Base-by-base conservation (phyloP, 352 stramenopile species). In the Hyaloperonospora arabidopsidis region DNA sequence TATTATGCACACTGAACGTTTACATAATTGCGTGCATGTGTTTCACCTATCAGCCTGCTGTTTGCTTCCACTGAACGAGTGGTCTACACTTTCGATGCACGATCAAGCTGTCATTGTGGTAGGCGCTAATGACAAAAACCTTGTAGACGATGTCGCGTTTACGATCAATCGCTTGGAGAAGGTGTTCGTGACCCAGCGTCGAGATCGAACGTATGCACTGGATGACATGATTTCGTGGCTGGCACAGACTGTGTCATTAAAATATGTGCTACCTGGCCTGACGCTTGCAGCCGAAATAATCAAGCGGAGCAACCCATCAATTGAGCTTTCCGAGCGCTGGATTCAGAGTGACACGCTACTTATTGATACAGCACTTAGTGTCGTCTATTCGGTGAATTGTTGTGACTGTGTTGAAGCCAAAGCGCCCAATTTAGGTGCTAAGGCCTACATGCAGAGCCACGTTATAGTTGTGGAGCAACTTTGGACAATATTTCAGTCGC, bases 401-500 rank as follows among this genome's bases (percentile, higher is more conserved):
- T 55, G 60, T 19, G 36, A 54, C 1, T 36, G 70, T 12, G 39
- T 54, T 38, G 50, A 57, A 28, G 49, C 40, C 11, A 65, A 63
- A 52, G 8, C 47, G 18, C 21, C 25, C 17, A 49, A 43, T 15
- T 35, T 59, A 29, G 49, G 62, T 34, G 39, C 54, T 1, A 54
- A 68, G 29, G 38, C 45, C 17, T 67, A 57, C 29, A 47, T 67
- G 45, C 54, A 68, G 49, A 47, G 47, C 3, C 59, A 72, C 45
- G 18, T 54, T 12, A 43, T 56, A 1, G 63, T 87, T n/a, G 65
- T 81, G 0, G 77, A 89, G 44, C 67, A 83, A 14, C 46, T 87
- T 1, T 89, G 79, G 79, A 49, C 55, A 3, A 82, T 89, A 39
- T 87, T 89, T 34, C 77, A 89, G 65, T 86, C 79, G 1, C 46